These are phyloP conservation scores for Aspergillus proliferans DNA, from an alignment of 2,329 filamentous ascomycete genomes.

Conservation along the genomic window DNA sequence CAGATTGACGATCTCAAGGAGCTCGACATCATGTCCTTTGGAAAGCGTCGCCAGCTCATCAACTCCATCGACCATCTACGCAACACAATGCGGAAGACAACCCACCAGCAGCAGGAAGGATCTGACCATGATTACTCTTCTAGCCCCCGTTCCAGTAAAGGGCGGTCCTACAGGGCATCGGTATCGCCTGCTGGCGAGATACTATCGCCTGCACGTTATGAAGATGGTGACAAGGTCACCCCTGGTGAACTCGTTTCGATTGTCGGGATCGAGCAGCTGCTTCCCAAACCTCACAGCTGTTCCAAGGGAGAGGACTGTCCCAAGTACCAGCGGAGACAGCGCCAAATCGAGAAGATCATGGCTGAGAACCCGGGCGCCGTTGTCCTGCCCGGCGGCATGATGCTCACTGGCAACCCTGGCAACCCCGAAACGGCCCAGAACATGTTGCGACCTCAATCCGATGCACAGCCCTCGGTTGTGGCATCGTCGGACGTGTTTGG, in stretches of 20 bases:
- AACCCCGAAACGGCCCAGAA: conserved; percentile 62
- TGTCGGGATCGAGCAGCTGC: conserved; percentile 82
- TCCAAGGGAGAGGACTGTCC: conserved; percentile 79
- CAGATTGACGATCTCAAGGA: conserved; percentile 75
- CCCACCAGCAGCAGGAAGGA: neutral
- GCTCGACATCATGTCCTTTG: conserved; percentile 57
- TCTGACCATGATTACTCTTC: neutral
- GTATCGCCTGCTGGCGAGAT: too few relatives aligned
- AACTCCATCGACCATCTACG: conserved; percentile 51
- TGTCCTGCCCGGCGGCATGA: conserved; percentile 40
- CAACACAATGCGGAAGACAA: conserved; percentile 14
- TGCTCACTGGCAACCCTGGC: conserved; percentile 67
- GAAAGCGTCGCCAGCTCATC: conserved; percentile 58
- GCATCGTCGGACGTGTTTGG: conserved; percentile 86
- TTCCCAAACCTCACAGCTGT: conserved; percentile 82
- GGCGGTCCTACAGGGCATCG: too few relatives aligned
- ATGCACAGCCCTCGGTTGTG: conserved; percentile 72
- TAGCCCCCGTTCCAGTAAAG: too few relatives aligned
- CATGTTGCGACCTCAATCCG: conserved; percentile 61
- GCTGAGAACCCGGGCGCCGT: conserved; percentile 69
- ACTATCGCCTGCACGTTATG: too few relatives aligned
- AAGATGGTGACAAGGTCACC: too few relatives aligned
- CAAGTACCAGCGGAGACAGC: conserved; percentile 73
- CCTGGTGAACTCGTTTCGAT: conserved; percentile 40
- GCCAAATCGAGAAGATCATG: conserved; percentile 66